Evolutionary conservation across 495 filamentous ascomycete genomes (phyloP).

Genomic region (Lepidopterella palustris): DNA sequence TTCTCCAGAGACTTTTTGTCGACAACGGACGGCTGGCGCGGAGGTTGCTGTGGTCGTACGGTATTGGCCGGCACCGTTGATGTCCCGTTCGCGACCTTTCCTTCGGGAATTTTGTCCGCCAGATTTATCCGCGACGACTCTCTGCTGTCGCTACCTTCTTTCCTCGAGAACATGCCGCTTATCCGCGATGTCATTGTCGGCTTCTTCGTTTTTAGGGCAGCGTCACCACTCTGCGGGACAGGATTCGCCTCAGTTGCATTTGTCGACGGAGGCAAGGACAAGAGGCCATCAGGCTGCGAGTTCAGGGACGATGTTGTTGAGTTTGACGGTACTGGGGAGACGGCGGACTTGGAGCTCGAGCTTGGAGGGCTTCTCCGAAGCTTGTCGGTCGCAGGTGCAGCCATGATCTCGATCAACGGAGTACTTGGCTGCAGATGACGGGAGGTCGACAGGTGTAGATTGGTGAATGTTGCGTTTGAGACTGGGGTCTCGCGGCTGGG

Average conservation of each 20-base stretch:
- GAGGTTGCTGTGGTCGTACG: constrained; percentile 4
- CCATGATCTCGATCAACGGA: constrained; percentile 4
- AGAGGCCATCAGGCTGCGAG: constrained; percentile 25
- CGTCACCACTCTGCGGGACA: constrained; percentile 11
- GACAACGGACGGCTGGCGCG: not conserved
- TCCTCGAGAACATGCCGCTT: constrained; percentile 37
- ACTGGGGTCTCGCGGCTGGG: constrained; percentile 18
- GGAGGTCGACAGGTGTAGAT: not conserved
- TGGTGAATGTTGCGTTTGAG: not conserved
- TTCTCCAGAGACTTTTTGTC: constrained; percentile 1
- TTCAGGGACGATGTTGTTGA: constrained; percentile 28
- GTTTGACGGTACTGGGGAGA: constrained; percentile 22
- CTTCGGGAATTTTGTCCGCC: constrained; percentile 25
- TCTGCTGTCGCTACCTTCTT: constrained; percentile 25
- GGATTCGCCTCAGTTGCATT: not conserved
- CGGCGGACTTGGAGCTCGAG: constrained; percentile 13
- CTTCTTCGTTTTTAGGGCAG: constrained; percentile 27
- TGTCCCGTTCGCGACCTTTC: constrained; percentile 18
- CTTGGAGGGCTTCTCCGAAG: constrained; percentile 6
- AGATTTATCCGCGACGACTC: constrained; percentile 20
- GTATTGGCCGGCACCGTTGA: not conserved
- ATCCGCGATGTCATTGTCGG: constrained; percentile 36
- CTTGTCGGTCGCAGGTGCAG: constrained; percentile 4
- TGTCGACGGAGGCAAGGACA: constrained; percentile 16
- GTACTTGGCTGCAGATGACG: not conserved